Evolutionary conservation across 495 filamentous ascomycete genomes (phyloP), one percentile per base, ranked within the genome.

Genomic region (Penicillium antarcticum): DNA sequence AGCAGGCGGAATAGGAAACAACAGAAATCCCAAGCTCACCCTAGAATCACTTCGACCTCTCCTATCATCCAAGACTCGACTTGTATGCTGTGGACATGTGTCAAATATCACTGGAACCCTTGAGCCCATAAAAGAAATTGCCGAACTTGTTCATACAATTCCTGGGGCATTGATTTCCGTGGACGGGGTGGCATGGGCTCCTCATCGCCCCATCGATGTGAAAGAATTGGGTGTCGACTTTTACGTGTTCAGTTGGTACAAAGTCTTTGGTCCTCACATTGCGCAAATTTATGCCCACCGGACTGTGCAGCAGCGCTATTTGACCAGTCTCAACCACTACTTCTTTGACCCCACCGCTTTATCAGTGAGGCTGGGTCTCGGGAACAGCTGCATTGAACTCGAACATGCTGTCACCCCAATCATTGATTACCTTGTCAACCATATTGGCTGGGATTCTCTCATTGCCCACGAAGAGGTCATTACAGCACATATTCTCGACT

Each of bases 211-310:
- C 7, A 66, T 87, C 43, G 82, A 89, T 58, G 81, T 88, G 12
- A 69, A 59, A 45, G 78, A 51, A 3, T 63, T 87, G 9, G 84
- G 76, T 1, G 84, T 86, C 0, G 84, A 88, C 59, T 78, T 87
- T 56, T 89, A 89, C 59, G 65, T 74, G n/a, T 82, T 87, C 55
- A 79, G 72, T 7, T 89, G 86, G 66, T 87, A 87, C 59, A 87
- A 87, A 67, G 79, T 84, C 29, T 87, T 79, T 62, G 84, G 83
- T 0, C 85, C 85, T 2, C 85, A 87, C 53, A 70, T 86, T 19
- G 70, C 83, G 4, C 66, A 78, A 50, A 72, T 89, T 10, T 89
- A 86, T 58, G 82, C 75, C 14, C 23, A 42, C 10, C 41, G 54
- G 0, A 12, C 2, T 3, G 50, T 75, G 0, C 74, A 79, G 52